A percentile compares a stretch with the other conserved stretches of the same genome.
phyloP scores from a whole-genome alignment of 2,329 filamentous ascomycete genomes.

The Ilyonectria robusta region DNA sequence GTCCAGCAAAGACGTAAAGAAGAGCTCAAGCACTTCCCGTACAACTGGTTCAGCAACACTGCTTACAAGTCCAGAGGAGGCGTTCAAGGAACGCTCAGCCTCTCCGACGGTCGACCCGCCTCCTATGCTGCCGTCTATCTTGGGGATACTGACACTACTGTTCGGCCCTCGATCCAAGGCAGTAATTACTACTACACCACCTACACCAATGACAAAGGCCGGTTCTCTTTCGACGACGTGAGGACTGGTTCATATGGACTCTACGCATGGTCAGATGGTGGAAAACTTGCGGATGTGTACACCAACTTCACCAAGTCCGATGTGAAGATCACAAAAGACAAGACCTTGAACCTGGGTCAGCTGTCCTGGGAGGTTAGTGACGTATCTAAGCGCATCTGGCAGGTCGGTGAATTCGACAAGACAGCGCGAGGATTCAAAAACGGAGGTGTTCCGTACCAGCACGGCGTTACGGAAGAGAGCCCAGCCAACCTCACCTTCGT shows the following conservation, averaged over 20 bases:
- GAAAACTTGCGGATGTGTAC: slow-evolving; percentile 31
- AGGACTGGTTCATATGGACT: slow-evolving; percentile 27
- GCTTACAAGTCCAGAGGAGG: slow-evolving; percentile 23
- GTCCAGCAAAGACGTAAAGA: slow-evolving; percentile 14
- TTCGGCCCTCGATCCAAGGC: slow-evolving; percentile 37
- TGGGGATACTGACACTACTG: slow-evolving; percentile 18
- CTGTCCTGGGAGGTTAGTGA: slow-evolving; percentile 25
- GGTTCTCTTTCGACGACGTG: slow-evolving; percentile 27
- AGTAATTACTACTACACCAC: slow-evolving; percentile 36
- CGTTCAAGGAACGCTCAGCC: slow-evolving; percentile 26
- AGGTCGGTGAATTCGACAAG: slow-evolving; percentile 33
- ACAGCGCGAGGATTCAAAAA: slow-evolving; percentile 32
- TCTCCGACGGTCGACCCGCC: slow-evolving; percentile 29
- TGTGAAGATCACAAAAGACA: slow-evolving; percentile 26
- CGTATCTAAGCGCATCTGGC: slow-evolving; percentile 26
- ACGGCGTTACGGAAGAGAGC: slow-evolving; percentile 29
- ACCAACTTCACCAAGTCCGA: slow-evolving; percentile 31
- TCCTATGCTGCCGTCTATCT: slow-evolving; percentile 29
- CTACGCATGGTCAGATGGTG: slow-evolving; percentile 27
- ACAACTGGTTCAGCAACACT: slow-evolving; percentile 29
- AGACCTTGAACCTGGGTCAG: slow-evolving; percentile 23
- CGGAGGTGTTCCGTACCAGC: slow-evolving; percentile 29
- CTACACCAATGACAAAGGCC: slow-evolving; percentile 31
- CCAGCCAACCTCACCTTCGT: slow-evolving; percentile 30
- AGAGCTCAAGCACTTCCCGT: slow-evolving; percentile 27